These are phyloP conservation scores for Quambalaria eucalypti DNA, from an alignment of 1,284 basidiomycete species.

Conservation along the genomic window DNA sequence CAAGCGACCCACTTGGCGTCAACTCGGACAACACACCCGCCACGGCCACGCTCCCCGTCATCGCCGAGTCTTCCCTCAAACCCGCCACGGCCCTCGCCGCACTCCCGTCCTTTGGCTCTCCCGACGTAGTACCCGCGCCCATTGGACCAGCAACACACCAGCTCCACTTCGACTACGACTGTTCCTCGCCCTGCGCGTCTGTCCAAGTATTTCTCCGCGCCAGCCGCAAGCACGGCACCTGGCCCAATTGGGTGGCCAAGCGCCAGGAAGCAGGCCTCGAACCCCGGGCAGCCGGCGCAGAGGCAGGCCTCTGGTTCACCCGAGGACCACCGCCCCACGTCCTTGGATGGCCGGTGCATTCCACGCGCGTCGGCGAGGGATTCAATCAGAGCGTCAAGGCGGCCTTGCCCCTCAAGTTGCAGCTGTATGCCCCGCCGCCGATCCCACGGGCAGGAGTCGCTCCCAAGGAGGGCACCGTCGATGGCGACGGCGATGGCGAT, in stretches of 20 bases:
- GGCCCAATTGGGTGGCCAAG: conserved; percentile 15
- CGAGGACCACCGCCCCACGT: conserved; percentile 33
- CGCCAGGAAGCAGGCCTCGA: conserved; percentile 1
- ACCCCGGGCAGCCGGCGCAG: background rate
- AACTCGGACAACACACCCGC: too few species aligned
- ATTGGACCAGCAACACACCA: conserved; percentile 26
- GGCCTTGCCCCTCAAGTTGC: conserved; percentile 17
- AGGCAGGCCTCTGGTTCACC: background rate
- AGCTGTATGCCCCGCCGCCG: conserved; percentile 27
- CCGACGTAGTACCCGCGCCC: background rate
- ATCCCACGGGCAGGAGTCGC: background rate
- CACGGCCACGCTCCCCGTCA: background rate
- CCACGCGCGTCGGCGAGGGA: conserved; percentile 21
- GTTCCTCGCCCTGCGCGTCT: conserved; percentile 28
- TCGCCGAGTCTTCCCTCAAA: background rate
- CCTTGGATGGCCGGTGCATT: conserved; percentile 35
- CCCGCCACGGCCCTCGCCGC: background rate
- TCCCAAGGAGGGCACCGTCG: background rate
- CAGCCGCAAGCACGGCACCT: conserved; percentile 36
- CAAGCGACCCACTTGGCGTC: background rate
- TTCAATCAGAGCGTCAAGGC: conserved; percentile 21
- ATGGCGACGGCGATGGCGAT: too few species aligned
- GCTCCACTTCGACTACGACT: conserved; percentile 39
- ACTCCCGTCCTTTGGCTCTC: background rate
- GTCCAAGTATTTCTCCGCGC: conserved; percentile 38